phyloP scores from a whole-genome alignment of 179 eudicot species.

The Amaranthus tricolor region DNA sequence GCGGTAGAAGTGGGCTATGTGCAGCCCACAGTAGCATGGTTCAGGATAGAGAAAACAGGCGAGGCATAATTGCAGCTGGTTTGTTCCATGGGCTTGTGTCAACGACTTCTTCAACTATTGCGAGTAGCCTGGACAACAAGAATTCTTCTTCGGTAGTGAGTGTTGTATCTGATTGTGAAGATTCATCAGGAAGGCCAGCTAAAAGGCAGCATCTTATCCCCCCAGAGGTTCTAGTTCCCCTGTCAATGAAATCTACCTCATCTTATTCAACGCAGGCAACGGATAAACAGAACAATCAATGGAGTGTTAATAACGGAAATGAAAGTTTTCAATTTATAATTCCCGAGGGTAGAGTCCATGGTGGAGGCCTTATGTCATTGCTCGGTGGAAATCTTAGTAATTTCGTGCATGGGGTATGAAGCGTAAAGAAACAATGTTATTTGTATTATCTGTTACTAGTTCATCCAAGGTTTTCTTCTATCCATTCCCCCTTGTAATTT shows the following conservation, averaged over 20 bases:
- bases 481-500: not conserved
- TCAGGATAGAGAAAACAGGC: slow-evolving; percentile 42
- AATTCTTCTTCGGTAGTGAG: slow-evolving; percentile 45
- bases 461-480: slow-evolving; percentile 5
- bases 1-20: slow-evolving; percentile 78
- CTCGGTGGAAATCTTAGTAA: slow-evolving; percentile 47
- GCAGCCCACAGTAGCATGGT: slow-evolving; percentile 66
- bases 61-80: slow-evolving; percentile 53
- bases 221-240: slow-evolving; percentile 71
- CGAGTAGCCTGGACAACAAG: slow-evolving; percentile 39
- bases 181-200: slow-evolving; percentile 38
- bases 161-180: slow-evolving; percentile 50
- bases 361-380: slow-evolving; percentile 69
- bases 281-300: slow-evolving; percentile 26
- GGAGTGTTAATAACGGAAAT: slow-evolving; percentile 21
- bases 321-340: slow-evolving; percentile 34
- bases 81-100: slow-evolving; percentile 65
- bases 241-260: slow-evolving; percentile 64
- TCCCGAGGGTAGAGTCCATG: slow-evolving; percentile 76
- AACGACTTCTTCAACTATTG: slow-evolving; percentile 29
- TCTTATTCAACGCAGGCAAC: slow-evolving; percentile 28
- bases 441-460: too few relatives aligned
- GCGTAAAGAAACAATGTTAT: not conserved
- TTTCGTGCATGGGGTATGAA: slow-evolving; percentile 43
- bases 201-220: slow-evolving; percentile 55